Conservation (phyloP, 345 rosid genomes). For the Moringa oleifera region DNA sequence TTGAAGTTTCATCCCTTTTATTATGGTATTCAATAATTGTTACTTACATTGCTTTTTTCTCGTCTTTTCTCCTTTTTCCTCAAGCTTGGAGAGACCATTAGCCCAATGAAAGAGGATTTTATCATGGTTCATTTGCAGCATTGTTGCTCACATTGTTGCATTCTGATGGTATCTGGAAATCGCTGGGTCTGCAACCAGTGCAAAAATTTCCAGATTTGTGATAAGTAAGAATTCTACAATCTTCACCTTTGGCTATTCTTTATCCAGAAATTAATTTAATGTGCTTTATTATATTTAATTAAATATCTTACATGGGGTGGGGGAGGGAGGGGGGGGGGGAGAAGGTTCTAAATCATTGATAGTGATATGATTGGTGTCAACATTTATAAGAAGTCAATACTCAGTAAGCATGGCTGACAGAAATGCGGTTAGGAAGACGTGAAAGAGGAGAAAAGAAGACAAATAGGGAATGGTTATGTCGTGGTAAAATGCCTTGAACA, state of each 20-base stretch:
- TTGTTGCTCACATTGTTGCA: conserved; percentile 84
- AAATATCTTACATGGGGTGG: too few relatives aligned
- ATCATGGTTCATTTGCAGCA: conserved; percentile 99
- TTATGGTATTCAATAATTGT: neutral
- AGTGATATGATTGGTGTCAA: too few relatives aligned
- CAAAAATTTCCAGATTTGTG: conserved; percentile 90
- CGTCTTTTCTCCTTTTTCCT: conserved; percentile 8
- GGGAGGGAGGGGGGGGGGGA: too few relatives aligned
- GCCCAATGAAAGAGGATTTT: conserved; percentile 99
- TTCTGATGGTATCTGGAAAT: conserved; percentile 83
- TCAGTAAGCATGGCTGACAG: too few relatives aligned
- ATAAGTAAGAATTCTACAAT: conserved; percentile 53
- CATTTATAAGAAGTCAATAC: too few relatives aligned
- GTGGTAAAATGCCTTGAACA: too few relatives aligned
- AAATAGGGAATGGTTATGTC: too few relatives aligned
- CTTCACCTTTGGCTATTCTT: conserved; percentile 10
- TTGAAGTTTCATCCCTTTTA: neutral
- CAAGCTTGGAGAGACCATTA: conserved; percentile 98
- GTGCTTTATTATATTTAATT: neutral
- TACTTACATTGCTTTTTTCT: neutral
- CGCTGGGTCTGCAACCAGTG: conserved; percentile 93
- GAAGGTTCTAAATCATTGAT: too few relatives aligned
- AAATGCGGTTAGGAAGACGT: too few relatives aligned
- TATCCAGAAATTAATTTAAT: neutral
- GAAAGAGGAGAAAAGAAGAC: too few relatives aligned